Base-by-base conservation (phyloP, 352 stramenopile species). In the Phytophthora pluvialis region DNA sequence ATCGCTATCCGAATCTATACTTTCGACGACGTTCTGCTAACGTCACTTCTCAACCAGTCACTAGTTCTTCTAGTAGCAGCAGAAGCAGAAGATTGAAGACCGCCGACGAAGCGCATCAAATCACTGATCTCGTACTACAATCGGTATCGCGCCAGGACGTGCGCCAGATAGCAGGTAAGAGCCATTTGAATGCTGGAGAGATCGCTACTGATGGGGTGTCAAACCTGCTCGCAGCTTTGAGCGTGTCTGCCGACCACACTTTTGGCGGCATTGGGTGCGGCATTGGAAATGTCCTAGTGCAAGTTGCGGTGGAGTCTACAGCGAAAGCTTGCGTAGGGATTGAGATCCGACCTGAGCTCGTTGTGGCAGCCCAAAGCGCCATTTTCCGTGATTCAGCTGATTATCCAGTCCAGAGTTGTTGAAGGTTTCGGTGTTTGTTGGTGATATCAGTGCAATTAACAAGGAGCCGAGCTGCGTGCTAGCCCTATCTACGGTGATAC, bases 321-420 rank as follows among this genome's bases (percentile, higher is more conserved):
- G 36, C 36, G 18, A 16, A 42, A 42, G 9, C 36, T 42, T 49
- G 10, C 11, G 26, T 49, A 12, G 43, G 9, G 12, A 33, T 18
- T 18, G 25, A 33, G 11, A 25, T 18, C 3, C 21, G 10, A 35
- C 21, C 21, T 18, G 43, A 35, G 13, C 43, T 49, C 15, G 43
- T 33, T 4, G 11, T 21, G 6, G 43, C 43, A 16, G 8, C 43
- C 21, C 18, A 49, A 18, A n/a, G 28, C 1, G 21, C 21, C 3
- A 49, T 18, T 35, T 49, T 35, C 7, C n/a, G 4, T 16, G 21
- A 49, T 8, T 33, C 43, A 18, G 43, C 43, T 3, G 25, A 49
- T 49, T 49, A 49, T 49, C 43, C 25, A 15, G 43, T n/a, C n/a
- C n/a, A n/a, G n/a, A 49, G 13, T 33, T 49, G 5, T 31, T 35